Base-by-base conservation (phyloP, 2,329 filamentous ascomycete species). In the Colletotrichum camelliae region DNA sequence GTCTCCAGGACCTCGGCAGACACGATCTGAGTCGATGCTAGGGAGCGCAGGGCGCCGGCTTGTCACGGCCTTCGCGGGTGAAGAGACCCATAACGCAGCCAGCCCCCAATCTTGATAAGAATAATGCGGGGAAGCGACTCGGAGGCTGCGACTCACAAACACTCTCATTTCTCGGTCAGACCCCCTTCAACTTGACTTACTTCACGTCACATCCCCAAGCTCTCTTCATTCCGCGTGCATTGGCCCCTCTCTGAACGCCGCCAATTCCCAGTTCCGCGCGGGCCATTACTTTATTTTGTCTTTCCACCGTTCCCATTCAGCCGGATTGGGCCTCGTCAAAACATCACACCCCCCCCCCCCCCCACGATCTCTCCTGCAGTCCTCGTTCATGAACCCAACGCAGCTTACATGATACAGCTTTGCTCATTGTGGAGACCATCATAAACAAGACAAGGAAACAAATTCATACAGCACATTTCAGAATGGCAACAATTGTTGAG, bases 401-500 rank as follows among this genome's bases (percentile, higher is more conserved):
- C n/a, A 52, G 43, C 43, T 52, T 52, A 52, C 43, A 52, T 52
- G 43, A 52, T 52, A 52, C n/a, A 21, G 4, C 43, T 52, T 52
- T 21, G 43, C 43, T 52, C 43, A 21, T 7, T 21, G 43, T 52
- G 43, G 43, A 52, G 10, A 13, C n/a, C 3, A 52, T 6, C 7
- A 52, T 21, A 21, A 33, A 52, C 1, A 52, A 52, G 12, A 13
- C 1, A 58, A 10, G 13, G 16, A 16, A 58, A 27, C 13, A 16
- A 4, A 27, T 2, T 1, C 24, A 21, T 48, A 58, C 24, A 31
- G 15, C 55, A 31, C 12, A 58, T 12, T 33, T 24, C 65, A 67
- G 7, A 4, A 78, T 78, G 77, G 61, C 72, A 18, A 72, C 77
- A 1, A 67, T 78, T 15, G 72, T 78, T 12, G 77, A 78, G 66